Evolutionary conservation across 2,329 filamentous ascomycete species (phyloP).

Genomic region (Akanthomyces uredinophilus): DNA sequence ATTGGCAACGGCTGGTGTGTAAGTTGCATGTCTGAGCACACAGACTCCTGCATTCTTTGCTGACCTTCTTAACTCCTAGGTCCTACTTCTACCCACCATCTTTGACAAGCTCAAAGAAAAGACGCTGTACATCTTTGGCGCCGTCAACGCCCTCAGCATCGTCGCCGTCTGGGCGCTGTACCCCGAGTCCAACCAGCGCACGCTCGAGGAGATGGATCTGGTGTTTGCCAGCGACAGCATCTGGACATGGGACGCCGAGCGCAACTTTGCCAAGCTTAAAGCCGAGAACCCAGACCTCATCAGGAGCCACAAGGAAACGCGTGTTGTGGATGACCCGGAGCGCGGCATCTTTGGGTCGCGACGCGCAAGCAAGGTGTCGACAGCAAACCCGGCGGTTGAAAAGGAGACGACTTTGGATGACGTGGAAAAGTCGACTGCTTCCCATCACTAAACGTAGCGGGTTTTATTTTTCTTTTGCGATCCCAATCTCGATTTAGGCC

Average conservation of each 20-base stretch:
- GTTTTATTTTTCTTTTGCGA: not conserved
- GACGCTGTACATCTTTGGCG: constrained; percentile 69
- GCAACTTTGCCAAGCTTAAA: constrained; percentile 57
- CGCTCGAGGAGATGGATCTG: constrained; percentile 70
- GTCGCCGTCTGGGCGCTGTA: constrained; percentile 70
- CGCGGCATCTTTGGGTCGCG: constrained; percentile 15
- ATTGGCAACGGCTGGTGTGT: constrained; percentile 64
- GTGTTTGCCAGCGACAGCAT: constrained; percentile 62
- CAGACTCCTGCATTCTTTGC: not conserved
- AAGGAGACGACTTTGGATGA: constrained; percentile 2
- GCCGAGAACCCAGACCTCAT: constrained; percentile 49
- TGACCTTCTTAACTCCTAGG: constrained; percentile 15
- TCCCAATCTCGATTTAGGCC: not conserved
- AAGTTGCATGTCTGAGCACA: constrained; percentile 12
- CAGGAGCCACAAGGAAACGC: constrained; percentile 16
- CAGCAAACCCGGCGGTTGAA: not conserved
- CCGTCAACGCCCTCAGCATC: constrained; percentile 59
- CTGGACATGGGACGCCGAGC: constrained; percentile 68
- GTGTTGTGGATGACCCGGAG: constrained; percentile 20
- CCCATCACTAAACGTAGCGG: not conserved
- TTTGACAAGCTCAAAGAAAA: constrained; percentile 62
- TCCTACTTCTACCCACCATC: constrained; percentile 53
- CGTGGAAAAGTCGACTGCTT: not conserved
- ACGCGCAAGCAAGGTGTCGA: constrained; percentile 5
- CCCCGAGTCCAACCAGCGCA: constrained; percentile 68